phyloP scores from a whole-genome alignment of 768 basidiomycete genomes.

The Tulasnella sp. region DNA sequence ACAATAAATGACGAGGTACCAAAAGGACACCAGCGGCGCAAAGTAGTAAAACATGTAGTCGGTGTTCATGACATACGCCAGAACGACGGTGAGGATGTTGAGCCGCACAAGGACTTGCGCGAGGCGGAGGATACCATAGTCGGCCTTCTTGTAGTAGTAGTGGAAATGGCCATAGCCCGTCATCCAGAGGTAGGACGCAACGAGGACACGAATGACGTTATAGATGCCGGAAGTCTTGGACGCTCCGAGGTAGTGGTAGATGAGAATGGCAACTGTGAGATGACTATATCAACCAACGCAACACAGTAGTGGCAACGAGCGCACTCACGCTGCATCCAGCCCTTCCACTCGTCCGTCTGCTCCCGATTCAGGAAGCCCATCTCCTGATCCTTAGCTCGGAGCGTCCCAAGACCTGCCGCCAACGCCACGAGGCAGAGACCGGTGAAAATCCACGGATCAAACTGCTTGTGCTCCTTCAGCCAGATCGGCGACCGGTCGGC shows the following conservation, averaged over 20 bases:
- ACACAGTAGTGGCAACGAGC: neutral
- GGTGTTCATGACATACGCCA: slow-evolving; percentile 86
- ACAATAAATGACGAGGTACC: slow-evolving; percentile 75
- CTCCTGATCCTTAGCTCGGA: slow-evolving; percentile 66
- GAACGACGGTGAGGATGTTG: slow-evolving; percentile 67
- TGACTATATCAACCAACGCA: neutral
- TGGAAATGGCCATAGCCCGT: slow-evolving; percentile 84
- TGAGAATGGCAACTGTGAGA: slow-evolving; percentile 69
- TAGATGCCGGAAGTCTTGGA: slow-evolving; percentile 88
- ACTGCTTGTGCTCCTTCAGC: slow-evolving; percentile 83
- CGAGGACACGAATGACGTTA: slow-evolving; percentile 77
- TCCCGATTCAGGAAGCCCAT: slow-evolving; percentile 81
- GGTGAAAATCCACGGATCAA: slow-evolving; percentile 53
- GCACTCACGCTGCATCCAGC: slow-evolving; percentile 87
- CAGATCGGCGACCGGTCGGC: slow-evolving; percentile 81
- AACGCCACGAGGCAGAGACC: slow-evolving; percentile 45
- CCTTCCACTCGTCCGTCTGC: slow-evolving; percentile 96
- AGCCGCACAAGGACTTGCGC: slow-evolving; percentile 69
- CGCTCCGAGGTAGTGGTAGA: slow-evolving; percentile 86
- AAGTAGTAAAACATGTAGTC: slow-evolving; percentile 88
- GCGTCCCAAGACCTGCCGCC: slow-evolving; percentile 45
- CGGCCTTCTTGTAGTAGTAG: slow-evolving; percentile 81
- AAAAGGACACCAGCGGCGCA: slow-evolving; percentile 78
- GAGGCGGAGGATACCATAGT: slow-evolving; percentile 68
- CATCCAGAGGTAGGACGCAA: slow-evolving; percentile 87